Evolutionary conservation across 257 asterid species (phyloP).

Genomic region (Galeopsis tetrahit): DNA sequence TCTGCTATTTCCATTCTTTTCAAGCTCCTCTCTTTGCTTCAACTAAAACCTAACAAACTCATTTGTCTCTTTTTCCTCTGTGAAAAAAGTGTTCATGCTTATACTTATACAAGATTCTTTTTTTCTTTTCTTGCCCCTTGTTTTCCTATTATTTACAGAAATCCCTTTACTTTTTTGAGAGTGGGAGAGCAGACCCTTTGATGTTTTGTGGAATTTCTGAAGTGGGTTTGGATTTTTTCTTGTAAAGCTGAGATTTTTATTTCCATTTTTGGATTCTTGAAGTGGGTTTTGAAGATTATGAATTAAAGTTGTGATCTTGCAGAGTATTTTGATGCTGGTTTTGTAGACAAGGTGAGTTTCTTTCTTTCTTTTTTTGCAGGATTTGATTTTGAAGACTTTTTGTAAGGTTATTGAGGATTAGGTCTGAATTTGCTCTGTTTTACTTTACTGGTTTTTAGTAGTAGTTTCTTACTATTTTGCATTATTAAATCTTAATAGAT

Average conservation of each 20-base stretch:
- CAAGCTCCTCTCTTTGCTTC: slow-evolving; percentile 19
- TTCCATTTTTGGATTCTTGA: slow-evolving; percentile 40
- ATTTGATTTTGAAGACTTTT: background rate
- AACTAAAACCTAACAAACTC: slow-evolving; percentile 26
- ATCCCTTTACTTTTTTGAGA: slow-evolving; percentile 41
- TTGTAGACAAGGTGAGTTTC: slow-evolving; percentile 38
- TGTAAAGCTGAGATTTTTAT: slow-evolving; percentile 33
- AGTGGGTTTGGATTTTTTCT: slow-evolving; percentile 33
- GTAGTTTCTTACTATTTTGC: slow-evolving; percentile 14
- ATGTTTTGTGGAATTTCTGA: slow-evolving; percentile 28
- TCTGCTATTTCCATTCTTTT: slow-evolving; percentile 23
- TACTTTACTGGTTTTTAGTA: slow-evolving; percentile 12
- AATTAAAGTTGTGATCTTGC: slow-evolving; percentile 30
- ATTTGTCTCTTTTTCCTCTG: slow-evolving; percentile 9
- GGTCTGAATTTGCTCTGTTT: slow-evolving; percentile 20
- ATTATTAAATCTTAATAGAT: background rate
- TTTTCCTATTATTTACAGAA: slow-evolving; percentile 36
- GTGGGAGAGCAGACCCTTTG: slow-evolving; percentile 9
- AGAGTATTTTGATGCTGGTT: slow-evolving; percentile 37
- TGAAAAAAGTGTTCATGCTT: slow-evolving; percentile 27
- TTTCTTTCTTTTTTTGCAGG: background rate
- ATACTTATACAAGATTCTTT: slow-evolving; percentile 25
- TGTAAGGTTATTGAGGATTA: background rate
- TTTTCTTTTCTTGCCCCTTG: slow-evolving; percentile 26
- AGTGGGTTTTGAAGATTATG: slow-evolving; percentile 40